These are phyloP conservation scores for Millerozyma miso DNA, from an alignment of 805 yeast species.

Conservation along the genomic window DNA sequence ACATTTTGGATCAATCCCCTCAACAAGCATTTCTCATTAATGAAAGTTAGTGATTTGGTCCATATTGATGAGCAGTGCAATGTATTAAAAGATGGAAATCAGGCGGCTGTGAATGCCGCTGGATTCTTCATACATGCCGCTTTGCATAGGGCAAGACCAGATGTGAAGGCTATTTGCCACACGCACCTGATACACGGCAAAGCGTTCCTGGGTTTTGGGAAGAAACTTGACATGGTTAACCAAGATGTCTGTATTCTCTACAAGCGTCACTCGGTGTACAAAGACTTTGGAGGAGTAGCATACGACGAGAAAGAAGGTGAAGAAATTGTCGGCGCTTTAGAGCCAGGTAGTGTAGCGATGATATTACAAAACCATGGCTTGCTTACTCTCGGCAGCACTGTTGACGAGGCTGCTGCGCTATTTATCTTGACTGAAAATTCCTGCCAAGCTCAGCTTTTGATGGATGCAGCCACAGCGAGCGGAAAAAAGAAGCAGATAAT, in stretches of 20 bases:
- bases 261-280: slow-evolving; percentile 61
- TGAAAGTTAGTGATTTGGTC: slow-evolving; percentile 37
- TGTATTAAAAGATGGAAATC: slow-evolving; percentile 35
- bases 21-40: slow-evolving; percentile 59
- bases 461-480: slow-evolving; percentile 11
- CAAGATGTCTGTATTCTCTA: slow-evolving; percentile 72
- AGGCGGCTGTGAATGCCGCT: slow-evolving; percentile 36
- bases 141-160: slow-evolving; percentile 36
- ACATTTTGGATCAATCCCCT: slow-evolving; percentile 90
- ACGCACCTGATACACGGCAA: slow-evolving; percentile 37
- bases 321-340: slow-evolving; percentile 26
- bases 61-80: slow-evolving; percentile 34
- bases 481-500: slow-evolving; percentile 7
- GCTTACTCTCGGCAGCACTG: slow-evolving; percentile 30
- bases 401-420: slow-evolving; percentile 34
- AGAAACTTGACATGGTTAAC: slow-evolving; percentile 64
- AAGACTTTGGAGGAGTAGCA: slow-evolving; percentile 76
- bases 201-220: slow-evolving; percentile 33
- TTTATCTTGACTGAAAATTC: slow-evolving; percentile 27
- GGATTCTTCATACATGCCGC: slow-evolving; percentile 40
- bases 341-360: slow-evolving; percentile 23
- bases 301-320: slow-evolving; percentile 28
- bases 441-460: slow-evolving; percentile 27
- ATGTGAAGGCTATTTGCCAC: slow-evolving; percentile 38
- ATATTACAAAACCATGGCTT: slow-evolving; percentile 32